Evolutionary conservation across 371 early-diverging fungal species (phyloP), one percentile per base, ranked within the genome.

Genomic region (Mortierella sp.): DNA sequence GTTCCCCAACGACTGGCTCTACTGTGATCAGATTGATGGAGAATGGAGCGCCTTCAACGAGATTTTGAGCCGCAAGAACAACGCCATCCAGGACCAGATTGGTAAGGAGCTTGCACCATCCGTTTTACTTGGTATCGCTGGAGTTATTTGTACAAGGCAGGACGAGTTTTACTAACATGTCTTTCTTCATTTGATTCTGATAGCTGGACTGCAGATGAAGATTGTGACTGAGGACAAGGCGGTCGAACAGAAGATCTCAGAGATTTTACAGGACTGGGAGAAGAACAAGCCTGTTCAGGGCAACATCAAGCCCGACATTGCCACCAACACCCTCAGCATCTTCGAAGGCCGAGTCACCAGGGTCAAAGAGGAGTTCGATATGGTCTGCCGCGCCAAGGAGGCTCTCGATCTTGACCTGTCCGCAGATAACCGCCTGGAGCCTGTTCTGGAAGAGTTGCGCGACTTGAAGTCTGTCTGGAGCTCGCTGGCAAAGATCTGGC

Each of bases 11-110:
- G 98, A 99, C 82, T 99, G 99, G 99, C 90, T 99, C 27, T 96
- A 98, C 86, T 92, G 96, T 35, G 99, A 99, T 75, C 97, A 98
- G 81, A 93, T 99, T 12, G 98, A 98, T 70, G 98, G 98, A 82
- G 99, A 99, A 88, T 99, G 99, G 98, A 95, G 96, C 81, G 97
- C 98, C 2, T 98, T 99, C 77, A 97, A 95, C 83, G 98, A 98
- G 89, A 98, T 99, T 73, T 83, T 98, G 71, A 91, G 91, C 63
- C 93, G 97, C 88, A 99, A 99, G 94, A 95, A 96, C 88, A 93
- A 93, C 75, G 93, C 95, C 44, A 98, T 99, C 80, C 97, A 98
- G 85, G 97, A 98, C 72, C 99, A 98, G 86, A 93, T 97, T 83
- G 93, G 93, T 93, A 83, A 81, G 80, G 29, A 38, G n/a, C 35